Percentiles rank a stretch among this genome's conserved stretches.
phyloP scores from a whole-genome alignment of 257 asterid species.

The Solanum bukasovii region DNA sequence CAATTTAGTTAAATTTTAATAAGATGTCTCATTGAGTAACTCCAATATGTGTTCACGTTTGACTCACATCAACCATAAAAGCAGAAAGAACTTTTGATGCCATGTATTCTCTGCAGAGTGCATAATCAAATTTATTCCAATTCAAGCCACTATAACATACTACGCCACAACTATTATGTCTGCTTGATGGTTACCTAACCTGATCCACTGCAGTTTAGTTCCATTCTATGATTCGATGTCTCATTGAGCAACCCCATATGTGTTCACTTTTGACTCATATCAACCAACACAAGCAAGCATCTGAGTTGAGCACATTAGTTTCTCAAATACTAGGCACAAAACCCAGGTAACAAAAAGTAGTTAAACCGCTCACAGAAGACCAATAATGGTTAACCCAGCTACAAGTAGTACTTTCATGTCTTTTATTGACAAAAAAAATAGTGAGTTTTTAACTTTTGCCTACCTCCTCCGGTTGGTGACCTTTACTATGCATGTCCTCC shows the following conservation, averaged over 20 bases:
- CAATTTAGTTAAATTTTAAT: neutral
- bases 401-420: neutral
- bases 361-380: neutral
- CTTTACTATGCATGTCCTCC: conserved; percentile 89
- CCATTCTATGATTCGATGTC: neutral
- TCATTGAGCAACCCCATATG: neutral
- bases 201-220: neutral
- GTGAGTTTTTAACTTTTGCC: neutral
- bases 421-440: neutral
- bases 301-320: neutral
- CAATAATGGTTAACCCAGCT: neutral
- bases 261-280: neutral
- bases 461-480: conserved; percentile 84
- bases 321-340: neutral
- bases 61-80: neutral
- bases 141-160: neutral
- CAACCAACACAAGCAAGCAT: neutral
- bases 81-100: neutral
- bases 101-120: neutral
- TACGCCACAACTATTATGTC: neutral
- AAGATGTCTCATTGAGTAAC: neutral
- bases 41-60: neutral
- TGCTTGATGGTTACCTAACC: neutral
- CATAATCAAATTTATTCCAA: neutral
- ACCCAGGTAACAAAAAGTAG: neutral